Evolutionary conservation across 805 yeast genomes (phyloP), one percentile per base, ranked within the genome.

Genomic region (Candida ascalaphidarum): DNA sequence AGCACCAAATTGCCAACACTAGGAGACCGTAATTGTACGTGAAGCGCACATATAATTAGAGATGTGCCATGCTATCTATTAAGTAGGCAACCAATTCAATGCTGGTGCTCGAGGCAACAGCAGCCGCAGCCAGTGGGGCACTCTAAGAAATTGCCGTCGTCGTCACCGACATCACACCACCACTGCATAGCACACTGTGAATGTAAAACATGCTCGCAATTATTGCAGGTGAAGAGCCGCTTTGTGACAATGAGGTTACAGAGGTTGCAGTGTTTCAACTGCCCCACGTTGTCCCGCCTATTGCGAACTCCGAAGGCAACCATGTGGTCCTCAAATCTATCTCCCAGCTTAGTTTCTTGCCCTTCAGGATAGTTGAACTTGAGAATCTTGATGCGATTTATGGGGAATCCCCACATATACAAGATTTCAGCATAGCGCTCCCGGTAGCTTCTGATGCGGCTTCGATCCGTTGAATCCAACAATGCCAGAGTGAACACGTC

Each of bases 121-220:
- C 95, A 85, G 0, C 94, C 94, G 60, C 95, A 85, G 0, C 95
- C 95, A 25, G 81, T 69, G 0, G 94, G 77, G 52, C 95, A 84
- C 41, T 79, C 81, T 10, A 23, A 25, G 8, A 22, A 22, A 5
- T 14, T 14, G 9, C 26, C 35, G 11, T 24, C 25, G 4, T 29
- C 39, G 11, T 41, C 46, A 7, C 49, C 48, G 15, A 44, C 57
- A 1, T 48, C 41, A 6, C 54, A 52, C 84, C 94, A 85, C 96
- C 97, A 88, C 28, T 67, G 67, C 12, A 65, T 54, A 0, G 94
- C 92, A 58, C 97, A 88, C 14, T 61, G 60, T 3, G 83, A 69
- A 48, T 88, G 97, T 39, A 81, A 44, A 3, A 82, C 61, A 52
- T 89, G 96, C 31, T 75, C 80, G 53, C 97, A 88, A 16, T 60